Percentiles rank a stretch among this genome's conserved stretches.
Conservation (phyloP, 2,329 filamentous ascomycete species). For the Pseudogymnoascus verrucosus region DNA sequence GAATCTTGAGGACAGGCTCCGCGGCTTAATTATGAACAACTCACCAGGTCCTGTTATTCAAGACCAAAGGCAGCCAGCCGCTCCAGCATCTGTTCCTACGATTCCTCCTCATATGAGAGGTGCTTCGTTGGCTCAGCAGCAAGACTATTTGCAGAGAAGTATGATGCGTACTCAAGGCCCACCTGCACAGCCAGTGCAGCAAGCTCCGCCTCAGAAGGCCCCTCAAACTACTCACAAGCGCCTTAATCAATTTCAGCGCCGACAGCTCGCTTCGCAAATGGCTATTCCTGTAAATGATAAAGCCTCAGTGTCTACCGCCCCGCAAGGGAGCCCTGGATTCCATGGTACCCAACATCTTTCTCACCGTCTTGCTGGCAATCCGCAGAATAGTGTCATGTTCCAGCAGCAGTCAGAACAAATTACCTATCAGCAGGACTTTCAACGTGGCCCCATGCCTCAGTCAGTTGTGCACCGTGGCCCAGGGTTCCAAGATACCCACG, state of each 20-base stretch:
- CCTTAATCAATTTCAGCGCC: conserved; percentile 21
- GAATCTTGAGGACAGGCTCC: conserved; percentile 47
- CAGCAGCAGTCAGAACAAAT: conserved; percentile 15
- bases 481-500: not conserved
- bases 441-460: conserved; percentile 21
- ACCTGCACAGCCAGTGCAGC: not conserved
- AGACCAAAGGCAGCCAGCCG: conserved; percentile 1
- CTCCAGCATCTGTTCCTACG: conserved; percentile 10
- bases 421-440: conserved; percentile 18
- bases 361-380: not conserved
- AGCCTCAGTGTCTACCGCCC: conserved; percentile 13
- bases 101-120: conserved; percentile 20
- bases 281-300: conserved; percentile 12
- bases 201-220: not conserved
- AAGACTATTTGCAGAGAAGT: conserved; percentile 15
- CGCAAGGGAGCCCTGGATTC: not conserved
- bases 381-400: conserved; percentile 10
- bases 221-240: conserved; percentile 12
- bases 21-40: conserved; percentile 52
- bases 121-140: conserved; percentile 17
- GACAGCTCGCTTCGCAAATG: conserved; percentile 9
- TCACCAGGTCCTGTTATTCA: conserved; percentile 26
- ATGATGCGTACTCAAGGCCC: not conserved
- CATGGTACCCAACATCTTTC: conserved; percentile 9
- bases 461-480: conserved; percentile 11